Evolutionary conservation across 495 filamentous ascomycete species (phyloP).

Genomic region (Bombardia bombarda): DNA sequence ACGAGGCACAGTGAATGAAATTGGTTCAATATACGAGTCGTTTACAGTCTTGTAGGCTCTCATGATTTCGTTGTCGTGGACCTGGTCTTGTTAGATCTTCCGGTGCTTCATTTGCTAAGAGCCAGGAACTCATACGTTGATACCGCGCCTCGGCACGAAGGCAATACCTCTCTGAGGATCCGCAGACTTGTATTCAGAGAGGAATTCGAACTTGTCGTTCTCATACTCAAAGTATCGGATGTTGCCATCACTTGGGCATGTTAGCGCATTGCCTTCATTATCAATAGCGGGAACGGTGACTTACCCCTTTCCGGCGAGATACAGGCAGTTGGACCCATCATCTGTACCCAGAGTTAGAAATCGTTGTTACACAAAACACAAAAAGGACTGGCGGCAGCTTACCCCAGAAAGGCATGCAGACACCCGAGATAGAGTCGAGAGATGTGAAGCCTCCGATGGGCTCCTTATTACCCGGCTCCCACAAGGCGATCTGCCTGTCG

Average conservation of each 20-base stretch:
- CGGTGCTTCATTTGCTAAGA: neutral
- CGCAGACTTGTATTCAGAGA: constrained; percentile 90
- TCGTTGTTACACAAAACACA: neutral
- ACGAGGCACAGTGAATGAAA: constrained; percentile 94
- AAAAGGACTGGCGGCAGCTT: constrained; percentile 5
- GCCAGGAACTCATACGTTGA: constrained; percentile 55
- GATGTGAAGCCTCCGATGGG: constrained; percentile 83
- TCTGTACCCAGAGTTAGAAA: constrained; percentile 39
- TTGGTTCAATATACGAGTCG: constrained; percentile 87
- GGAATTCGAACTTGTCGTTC: constrained; percentile 93
- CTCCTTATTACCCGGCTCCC: constrained; percentile 81
- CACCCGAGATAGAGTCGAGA: constrained; percentile 89
- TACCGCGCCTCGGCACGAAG: constrained; percentile 89
- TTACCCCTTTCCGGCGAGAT: constrained; percentile 92
- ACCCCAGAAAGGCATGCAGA: constrained; percentile 99
- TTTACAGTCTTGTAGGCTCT: constrained; percentile 95
- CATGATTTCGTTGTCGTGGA: constrained; percentile 94
- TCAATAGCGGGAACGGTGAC: constrained; percentile 17
- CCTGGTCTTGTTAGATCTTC: constrained; percentile 30
- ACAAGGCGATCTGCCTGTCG: constrained; percentile 89
- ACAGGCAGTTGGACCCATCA: constrained; percentile 85
- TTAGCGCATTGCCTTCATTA: neutral
- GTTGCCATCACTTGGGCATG: constrained; percentile 71
- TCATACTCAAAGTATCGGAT: constrained; percentile 97
- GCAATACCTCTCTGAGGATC: constrained; percentile 94